Evolutionary conservation across 306 rosid genomes (phyloP), one percentile per base, ranked within the genome.

Genomic region (Lathyrus tuberosus): DNA sequence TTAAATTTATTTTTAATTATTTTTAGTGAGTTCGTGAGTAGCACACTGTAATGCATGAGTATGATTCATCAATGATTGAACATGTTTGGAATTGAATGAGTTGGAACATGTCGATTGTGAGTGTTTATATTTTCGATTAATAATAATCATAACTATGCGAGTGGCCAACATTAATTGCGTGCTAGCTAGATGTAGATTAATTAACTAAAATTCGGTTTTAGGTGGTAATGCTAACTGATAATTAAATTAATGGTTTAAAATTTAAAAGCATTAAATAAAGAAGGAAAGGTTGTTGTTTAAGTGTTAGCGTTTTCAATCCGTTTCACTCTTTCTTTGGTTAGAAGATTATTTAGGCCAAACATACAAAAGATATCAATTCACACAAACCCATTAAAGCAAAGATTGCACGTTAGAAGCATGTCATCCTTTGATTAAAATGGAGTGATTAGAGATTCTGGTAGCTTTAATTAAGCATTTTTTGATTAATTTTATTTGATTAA

Each of bases 361-460:
- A 66, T 22, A 37, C 40, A 10, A 46, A 22, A 6, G 31, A 43
- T 75, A 77, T 57, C 61, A 80, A 59, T 67, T 72, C 53, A 69
- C 71, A 77, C 79, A 67, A 74, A 69, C 58, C 62, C 35, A 70
- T 79, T 69, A 70, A 80, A 78, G 80, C 74, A 73, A 82, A 73
- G 58, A 69, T 72, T 69, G 79, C 87, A 84, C 84, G 84, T 84
- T 87, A 78, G 78, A 84, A 86, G 82, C 82, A 74, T 80, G 79
- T 15, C 35, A 75, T 53, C 65, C 68, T 18, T 68, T 84, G n/a
- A 65, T 44, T 20, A 4, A 10, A n/a, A 18, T 70, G 56, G 67
- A 77, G 79, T 64, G 63, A 71, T 82, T 22, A 73, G 61, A 78
- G 72, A 79, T 79, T 68, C 77, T 11, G 75, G 56, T 70, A 83